Conservation (phyloP, 257 asterid species). For the Capsicum chinense region DNA sequence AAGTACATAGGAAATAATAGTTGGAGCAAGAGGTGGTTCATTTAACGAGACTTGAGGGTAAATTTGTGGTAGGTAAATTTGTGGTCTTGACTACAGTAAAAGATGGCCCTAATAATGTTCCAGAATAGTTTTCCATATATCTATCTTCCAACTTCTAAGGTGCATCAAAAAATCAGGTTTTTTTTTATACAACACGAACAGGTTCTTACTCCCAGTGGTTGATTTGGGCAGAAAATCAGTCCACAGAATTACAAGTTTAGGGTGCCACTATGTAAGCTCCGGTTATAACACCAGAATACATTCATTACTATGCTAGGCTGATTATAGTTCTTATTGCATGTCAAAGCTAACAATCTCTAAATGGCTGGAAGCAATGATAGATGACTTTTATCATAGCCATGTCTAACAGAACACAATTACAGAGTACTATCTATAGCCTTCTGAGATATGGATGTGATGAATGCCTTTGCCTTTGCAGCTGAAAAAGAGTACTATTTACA, state of each 20-base stretch:
- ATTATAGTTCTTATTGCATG: background rate
- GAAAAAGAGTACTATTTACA: background rate
- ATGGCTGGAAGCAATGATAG: slow-evolving; percentile 25
- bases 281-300: background rate
- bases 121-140: slow-evolving; percentile 12
- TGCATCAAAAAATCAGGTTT: background rate
- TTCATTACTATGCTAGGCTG: background rate
- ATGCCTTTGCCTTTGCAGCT: background rate
- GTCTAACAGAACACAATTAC: background rate
- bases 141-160: background rate
- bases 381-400: slow-evolving; percentile 3
- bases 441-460: background rate
- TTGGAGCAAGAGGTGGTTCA: background rate
- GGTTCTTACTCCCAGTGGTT: background rate
- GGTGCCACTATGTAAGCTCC: background rate
- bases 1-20: slow-evolving; percentile 9
- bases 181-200: background rate
- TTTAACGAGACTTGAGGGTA: background rate
- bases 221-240: slow-evolving; percentile 6
- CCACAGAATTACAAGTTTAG: background rate
- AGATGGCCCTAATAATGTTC: background rate
- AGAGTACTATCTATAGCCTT: background rate
- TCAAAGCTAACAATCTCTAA: background rate
- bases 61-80: slow-evolving; percentile 5
- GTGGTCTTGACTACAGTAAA: background rate